Base-by-base conservation (phyloP, 805 yeast species). In the Candida ortonii region DNA sequence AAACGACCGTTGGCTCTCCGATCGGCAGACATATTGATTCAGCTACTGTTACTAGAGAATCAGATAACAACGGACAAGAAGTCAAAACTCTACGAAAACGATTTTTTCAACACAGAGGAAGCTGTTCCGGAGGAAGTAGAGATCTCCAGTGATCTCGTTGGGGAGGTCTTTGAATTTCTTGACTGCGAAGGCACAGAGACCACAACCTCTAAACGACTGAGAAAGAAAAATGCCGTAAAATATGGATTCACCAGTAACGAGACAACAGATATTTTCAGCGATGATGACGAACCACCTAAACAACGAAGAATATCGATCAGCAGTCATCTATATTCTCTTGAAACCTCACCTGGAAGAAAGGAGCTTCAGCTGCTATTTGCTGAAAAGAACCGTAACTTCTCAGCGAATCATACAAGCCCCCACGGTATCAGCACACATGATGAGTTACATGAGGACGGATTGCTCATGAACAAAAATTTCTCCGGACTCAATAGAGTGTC, bases 1-100 rank as follows among this genome's bases (percentile, higher is more conserved):
- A 12, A 50, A 24, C 46, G 52, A 5, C 51, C 62, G 0, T 24
- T 68, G 7, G 43, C 55, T 25, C 42, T 52, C 10, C 55, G 73
- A 22, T 61, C 69, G 0, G 24, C 59, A 5, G 59, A 55, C 21
- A 13, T 68, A 0, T 27, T 68, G 18, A 36, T 52, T 1, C 36
- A 36, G 4, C 22, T 49, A 5, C 31, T 33, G 30, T 9, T 25
- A 30, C 6, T 40, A 17, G 19, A n/a, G n/a, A n/a, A n/a, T n/a
- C n/a, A n/a, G n/a, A 36, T 41, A 8, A 16, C 6, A 29, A 33
- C 7, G 18, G 16, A 3, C 15, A n/a, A 9, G 6, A n/a, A 6
- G 6, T 8, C 5, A 18, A n/a, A n/a, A n/a, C n/a, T n/a, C n/a
- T 19, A 22, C 33, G 38, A 41, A 49, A 27, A 44, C 53, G 36